Evolutionary conservation across 2,329 filamentous ascomycete genomes (phyloP).

Genomic region (Pleomassaria siparia): DNA sequence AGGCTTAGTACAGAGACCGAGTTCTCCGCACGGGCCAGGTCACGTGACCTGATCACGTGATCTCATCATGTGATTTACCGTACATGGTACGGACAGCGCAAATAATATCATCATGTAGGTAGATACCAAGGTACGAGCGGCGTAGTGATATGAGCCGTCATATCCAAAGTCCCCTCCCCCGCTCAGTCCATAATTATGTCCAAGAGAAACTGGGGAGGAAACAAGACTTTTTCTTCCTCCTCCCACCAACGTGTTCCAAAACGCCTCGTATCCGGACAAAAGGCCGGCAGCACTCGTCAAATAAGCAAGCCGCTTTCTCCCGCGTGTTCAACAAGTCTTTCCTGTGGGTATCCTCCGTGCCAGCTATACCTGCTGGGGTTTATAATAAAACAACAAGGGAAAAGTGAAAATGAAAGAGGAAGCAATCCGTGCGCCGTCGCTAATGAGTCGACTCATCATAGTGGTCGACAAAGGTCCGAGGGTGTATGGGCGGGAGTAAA

Average conservation of each 20-base stretch:
- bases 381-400: too few species aligned
- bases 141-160: too few species aligned
- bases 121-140: too few species aligned
- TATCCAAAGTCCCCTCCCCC: not conserved
- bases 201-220: not conserved
- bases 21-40: too few species aligned
- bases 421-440: constrained; percentile 37
- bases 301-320: constrained; percentile 5
- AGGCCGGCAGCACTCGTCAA: constrained; percentile 3
- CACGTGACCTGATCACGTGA: too few species aligned
- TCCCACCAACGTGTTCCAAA: constrained; percentile 3
- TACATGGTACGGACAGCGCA: too few species aligned
- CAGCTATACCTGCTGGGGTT: constrained; percentile 4
- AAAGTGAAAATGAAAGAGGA: constrained; percentile 16
- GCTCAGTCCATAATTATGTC: not conserved
- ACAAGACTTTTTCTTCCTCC: not conserved
- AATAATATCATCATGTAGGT: too few species aligned
- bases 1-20: too few species aligned
- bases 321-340: constrained; percentile 6
- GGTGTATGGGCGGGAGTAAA: not conserved
- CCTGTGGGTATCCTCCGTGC: constrained; percentile 6
- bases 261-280: constrained; percentile 1
- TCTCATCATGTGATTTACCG: too few species aligned
- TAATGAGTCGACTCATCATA: constrained; percentile 31
- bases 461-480: constrained; percentile 21